Conservation (phyloP, 1,284 basidiomycete species). For the Rhodotorula sp. region DNA sequence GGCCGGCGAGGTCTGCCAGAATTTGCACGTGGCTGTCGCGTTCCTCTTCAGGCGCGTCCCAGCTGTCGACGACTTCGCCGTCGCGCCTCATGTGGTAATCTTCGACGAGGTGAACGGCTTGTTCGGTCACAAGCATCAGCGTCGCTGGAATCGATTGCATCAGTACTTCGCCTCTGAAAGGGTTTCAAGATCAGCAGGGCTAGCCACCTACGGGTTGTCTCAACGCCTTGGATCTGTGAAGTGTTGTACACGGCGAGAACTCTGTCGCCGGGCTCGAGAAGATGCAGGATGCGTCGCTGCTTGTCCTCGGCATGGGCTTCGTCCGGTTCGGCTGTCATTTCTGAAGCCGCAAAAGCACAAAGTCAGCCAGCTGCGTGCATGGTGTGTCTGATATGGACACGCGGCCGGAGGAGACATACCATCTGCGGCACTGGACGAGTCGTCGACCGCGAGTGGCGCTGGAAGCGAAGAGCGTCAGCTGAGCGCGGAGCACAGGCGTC, state of each 20-base stretch:
- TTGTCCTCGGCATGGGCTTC: slow-evolving; percentile 60
- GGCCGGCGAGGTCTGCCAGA: slow-evolving; percentile 69
- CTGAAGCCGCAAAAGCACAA: too few relatives aligned
- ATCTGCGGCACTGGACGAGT: too few relatives aligned
- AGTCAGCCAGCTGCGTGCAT: too few relatives aligned
- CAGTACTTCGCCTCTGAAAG: background rate
- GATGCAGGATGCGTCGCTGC: slow-evolving; percentile 57
- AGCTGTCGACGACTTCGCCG: slow-evolving; percentile 84
- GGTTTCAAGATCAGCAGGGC: slow-evolving; percentile 44
- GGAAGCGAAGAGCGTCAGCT: too few relatives aligned
- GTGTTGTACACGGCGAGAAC: slow-evolving; percentile 88
- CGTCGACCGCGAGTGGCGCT: too few relatives aligned
- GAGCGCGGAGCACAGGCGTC: too few relatives aligned
- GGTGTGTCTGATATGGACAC: too few relatives aligned
- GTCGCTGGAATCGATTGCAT: slow-evolving; percentile 60
- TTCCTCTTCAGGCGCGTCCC: slow-evolving; percentile 71
- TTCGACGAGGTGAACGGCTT: slow-evolving; percentile 85
- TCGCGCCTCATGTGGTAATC: slow-evolving; percentile 83
- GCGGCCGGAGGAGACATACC: too few relatives aligned
- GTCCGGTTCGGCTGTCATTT: slow-evolving; percentile 30
- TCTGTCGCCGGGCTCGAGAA: slow-evolving; percentile 78
- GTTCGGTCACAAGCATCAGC: slow-evolving; percentile 77
- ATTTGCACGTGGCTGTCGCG: slow-evolving; percentile 51
- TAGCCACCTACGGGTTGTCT: slow-evolving; percentile 65
- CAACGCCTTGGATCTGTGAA: slow-evolving; percentile 78